Evolutionary conservation across 768 basidiomycete genomes (phyloP), one percentile per base, ranked within the genome.

Genomic region (Lactarius akahatsu): DNA sequence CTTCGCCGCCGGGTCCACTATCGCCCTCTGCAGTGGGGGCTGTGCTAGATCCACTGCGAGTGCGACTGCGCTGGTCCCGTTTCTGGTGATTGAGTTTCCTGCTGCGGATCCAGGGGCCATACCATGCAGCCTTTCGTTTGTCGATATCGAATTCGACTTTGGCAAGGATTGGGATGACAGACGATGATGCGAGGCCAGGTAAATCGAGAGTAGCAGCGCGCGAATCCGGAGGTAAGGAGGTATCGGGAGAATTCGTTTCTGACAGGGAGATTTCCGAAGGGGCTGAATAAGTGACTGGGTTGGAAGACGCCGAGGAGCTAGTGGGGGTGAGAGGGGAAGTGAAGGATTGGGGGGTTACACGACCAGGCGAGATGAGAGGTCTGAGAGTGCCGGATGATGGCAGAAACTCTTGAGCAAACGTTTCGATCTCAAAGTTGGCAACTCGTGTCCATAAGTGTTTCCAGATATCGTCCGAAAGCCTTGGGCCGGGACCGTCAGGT

Each of bases 81-180:
- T 85, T 89, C n/a, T 81, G 81, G 65, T 84, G 82, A 65, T 86
- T 86, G 57, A 80, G 77, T 65, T 81, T 81, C 64, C 90, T 78
- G 72, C 86, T 90, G 64, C 86, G 81, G 32, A 87, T 66, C 92
- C 92, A 96, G 9, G 87, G 86, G n/a, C 88, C 88, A 69, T 88
- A 95, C 95, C 95, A 97, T 3, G 79, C 78, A 2, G 94, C 95
- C 69, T 82, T 88, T 61, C 84, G 80, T 45, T 81, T 80, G 76
- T 97, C 96, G 71, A 98, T 89, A 74, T 97, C 94, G 72, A 98
- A 97, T 75, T 98, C 95, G 15, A 98, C 86, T 76, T 96, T 96
- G 58, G 94, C 96, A 34, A 98, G 83, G 63, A 97, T 88, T 5
- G 91, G 91, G 61, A 93, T 86, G 28, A 92, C 77, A 30, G 88